Evolutionary conservation across 768 basidiomycete species (phyloP), one percentile per base, ranked within the genome.

Genomic region (Mycena rosella): DNA sequence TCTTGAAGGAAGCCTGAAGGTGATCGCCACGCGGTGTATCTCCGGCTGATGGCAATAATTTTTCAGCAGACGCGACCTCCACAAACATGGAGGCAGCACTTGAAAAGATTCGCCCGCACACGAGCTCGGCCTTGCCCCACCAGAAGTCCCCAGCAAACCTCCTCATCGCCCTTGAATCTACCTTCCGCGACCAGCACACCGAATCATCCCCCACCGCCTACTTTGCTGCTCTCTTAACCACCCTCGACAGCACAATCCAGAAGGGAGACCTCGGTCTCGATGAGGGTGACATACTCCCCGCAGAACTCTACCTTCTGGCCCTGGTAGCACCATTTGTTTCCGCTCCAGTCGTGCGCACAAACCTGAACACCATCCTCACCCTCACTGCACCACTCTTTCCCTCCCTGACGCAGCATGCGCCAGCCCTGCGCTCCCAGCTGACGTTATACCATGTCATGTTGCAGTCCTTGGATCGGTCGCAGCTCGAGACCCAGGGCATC

Each of bases 121-220:
- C 89, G 1, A 87, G 88, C 34, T 96, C 96, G 0, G 85, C 87
- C 9, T 83, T 96, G n/a, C 77, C 89, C 1, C 94, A 97, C 75
- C 96, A 98, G 81, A 94, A 94, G 77, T 87, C 91, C 63, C 95
- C 96, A 6, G 97, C 96, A 29, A 89, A 87, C 51, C 88, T 99
- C 26, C 86, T 99, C 48, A 80, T 85, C 63, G 96, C 96, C 3
- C 83, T 99, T 72, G 97, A 99, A 79, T 86, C 89, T 18, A 94
- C 91, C 44, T 87, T 91, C 72, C 81, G 85, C 71, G 92, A 94
- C 73, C 90, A 91, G 73, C 82, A 82, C 67, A 84, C 90, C 10
- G 89, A 91, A 59, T 79, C 82, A 44, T 86, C 92, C 10, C 86
- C 96, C 9, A 96, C 95, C 1, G 97, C 98, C 32, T 99, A 98